Percentiles rank a stretch among this genome's conserved stretches.
Conservation (phyloP, 1,284 basidiomycete species). For the Stereum hirsutum region DNA sequence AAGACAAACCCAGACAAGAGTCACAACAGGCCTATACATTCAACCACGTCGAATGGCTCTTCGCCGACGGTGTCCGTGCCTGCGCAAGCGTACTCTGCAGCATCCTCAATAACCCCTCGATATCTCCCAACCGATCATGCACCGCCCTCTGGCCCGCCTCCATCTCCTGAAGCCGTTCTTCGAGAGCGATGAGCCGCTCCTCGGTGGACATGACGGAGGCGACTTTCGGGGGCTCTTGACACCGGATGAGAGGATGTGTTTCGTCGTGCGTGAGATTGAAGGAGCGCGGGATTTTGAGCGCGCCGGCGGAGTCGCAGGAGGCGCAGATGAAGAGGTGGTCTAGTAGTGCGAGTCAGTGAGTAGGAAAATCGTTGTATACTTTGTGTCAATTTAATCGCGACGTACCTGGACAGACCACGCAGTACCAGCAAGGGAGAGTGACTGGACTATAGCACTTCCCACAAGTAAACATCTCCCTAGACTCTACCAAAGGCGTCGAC, state of each 20-base stretch:
- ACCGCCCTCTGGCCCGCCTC: not conserved
- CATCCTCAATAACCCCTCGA: slow-evolving; percentile 6
- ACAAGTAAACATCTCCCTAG: too few relatives aligned
- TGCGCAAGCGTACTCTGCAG: too few relatives aligned
- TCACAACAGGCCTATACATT: too few relatives aligned
- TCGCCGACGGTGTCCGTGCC: too few relatives aligned
- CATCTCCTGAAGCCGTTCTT: slow-evolving; percentile 2
- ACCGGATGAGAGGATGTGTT: slow-evolving; percentile 7
- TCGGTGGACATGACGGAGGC: not conserved
- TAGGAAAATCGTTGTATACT: not conserved
- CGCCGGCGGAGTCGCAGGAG: slow-evolving; percentile 4
- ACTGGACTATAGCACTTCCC: slow-evolving; percentile 7
- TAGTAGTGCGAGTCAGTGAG: not conserved
- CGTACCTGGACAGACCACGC: slow-evolving; percentile 13
- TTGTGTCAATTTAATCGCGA: not conserved
- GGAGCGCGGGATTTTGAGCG: slow-evolving; percentile 1
- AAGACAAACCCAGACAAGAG: too few relatives aligned
- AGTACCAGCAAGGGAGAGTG: slow-evolving; percentile 13
- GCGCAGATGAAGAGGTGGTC: slow-evolving; percentile 9
- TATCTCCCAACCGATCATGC: slow-evolving; percentile 1
- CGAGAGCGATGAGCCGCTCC: slow-evolving; percentile 5
- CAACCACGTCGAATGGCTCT: too few relatives aligned
- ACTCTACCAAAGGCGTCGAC: too few relatives aligned
- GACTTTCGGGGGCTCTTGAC: slow-evolving; percentile 1
- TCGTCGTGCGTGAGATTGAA: slow-evolving; percentile 1